These are phyloP conservation scores for Fusarium sp. DNA, from an alignment of 2,329 filamentous ascomycete species.

Conservation along the genomic window DNA sequence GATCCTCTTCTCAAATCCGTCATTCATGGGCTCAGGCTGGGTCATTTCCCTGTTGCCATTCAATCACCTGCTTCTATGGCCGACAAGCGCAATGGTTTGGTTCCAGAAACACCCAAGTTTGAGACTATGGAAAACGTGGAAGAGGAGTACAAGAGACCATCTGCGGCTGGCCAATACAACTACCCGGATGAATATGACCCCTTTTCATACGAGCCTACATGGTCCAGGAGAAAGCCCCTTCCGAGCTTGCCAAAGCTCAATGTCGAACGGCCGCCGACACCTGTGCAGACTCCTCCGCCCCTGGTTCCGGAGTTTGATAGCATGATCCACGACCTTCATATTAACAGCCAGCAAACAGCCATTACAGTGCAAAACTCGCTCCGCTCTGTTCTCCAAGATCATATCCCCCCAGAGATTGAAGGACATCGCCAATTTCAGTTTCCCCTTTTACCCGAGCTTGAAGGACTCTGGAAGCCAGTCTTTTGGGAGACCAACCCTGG, in stretches of 20 bases:
- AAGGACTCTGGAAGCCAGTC: constrained; percentile 66
- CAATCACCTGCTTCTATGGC: constrained; percentile 43
- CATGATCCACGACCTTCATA: constrained; percentile 62
- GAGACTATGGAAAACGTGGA: constrained; percentile 27
- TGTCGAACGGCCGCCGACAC: constrained; percentile 57
- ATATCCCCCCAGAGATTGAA: constrained; percentile 63
- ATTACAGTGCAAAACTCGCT: constrained; percentile 70
- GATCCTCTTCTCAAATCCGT: constrained; percentile 61
- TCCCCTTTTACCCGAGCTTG: constrained; percentile 62
- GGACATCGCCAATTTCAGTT: constrained; percentile 64
- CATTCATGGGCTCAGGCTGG: constrained; percentile 59
- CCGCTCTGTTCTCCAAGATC: constrained; percentile 63
- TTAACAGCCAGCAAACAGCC: constrained; percentile 59
- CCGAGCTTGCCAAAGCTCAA: constrained; percentile 43
- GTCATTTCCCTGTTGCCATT: constrained; percentile 47
- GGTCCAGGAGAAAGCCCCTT: constrained; percentile 43
- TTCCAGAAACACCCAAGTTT: constrained; percentile 48
- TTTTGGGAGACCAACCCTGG: constrained; percentile 57
- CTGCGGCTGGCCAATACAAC: constrained; percentile 26
- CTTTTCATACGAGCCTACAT: constrained; percentile 55
- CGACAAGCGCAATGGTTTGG: constrained; percentile 37
- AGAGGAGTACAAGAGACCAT: constrained; percentile 29
- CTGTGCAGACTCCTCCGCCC: constrained; percentile 59
- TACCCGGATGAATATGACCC: constrained; percentile 61
- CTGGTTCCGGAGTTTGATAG: constrained; percentile 50